Evolutionary conservation across 257 asterid genomes (phyloP).

Genomic region (Solanum peruvianum): DNA sequence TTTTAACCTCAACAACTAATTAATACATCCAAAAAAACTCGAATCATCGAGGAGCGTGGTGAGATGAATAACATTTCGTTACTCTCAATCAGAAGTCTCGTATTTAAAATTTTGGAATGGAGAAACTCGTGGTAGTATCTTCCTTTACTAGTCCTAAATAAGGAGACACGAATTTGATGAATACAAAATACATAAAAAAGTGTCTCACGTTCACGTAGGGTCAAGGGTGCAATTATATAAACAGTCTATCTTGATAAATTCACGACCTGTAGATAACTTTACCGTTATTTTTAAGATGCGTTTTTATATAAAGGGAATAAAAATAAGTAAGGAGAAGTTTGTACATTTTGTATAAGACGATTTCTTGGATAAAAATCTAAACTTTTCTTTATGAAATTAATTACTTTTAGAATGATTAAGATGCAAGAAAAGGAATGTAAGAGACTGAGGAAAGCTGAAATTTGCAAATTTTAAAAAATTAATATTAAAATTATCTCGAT

Average conservation of each 20-base stretch:
- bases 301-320: neutral
- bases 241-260: neutral
- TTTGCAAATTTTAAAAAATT: neutral
- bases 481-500: neutral
- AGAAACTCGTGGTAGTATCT: neutral
- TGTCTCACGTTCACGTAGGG: neutral
- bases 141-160: neutral
- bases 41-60: neutral
- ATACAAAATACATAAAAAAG: neutral
- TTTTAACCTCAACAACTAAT: neutral
- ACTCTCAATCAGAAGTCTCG: accelerated
- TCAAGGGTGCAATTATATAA: neutral
- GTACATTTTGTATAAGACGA: neutral
- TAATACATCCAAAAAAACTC: neutral
- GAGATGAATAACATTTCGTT: neutral
- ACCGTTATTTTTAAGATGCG: accelerated
- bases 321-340: neutral
- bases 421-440: neutral
- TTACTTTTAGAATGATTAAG: neutral
- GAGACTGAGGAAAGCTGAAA: neutral
- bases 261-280: neutral
- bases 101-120: neutral
- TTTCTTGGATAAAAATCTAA: neutral
- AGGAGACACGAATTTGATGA: neutral
- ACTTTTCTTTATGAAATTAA: neutral